Evolutionary conservation across 148 eudicot species (phyloP).

Genomic region (Rhododendron mucronatum): DNA sequence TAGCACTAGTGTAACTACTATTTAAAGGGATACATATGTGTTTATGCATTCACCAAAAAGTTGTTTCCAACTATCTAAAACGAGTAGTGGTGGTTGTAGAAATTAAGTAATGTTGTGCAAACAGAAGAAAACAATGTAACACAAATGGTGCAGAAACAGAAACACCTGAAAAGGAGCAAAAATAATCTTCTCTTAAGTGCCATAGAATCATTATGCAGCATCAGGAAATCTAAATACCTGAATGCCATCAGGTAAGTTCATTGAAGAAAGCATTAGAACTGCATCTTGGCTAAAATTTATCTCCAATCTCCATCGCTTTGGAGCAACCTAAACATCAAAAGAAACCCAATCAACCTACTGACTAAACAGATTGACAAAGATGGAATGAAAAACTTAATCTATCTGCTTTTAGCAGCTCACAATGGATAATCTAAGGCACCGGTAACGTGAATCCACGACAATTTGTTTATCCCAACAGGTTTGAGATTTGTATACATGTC

Average conservation of each 20-base stretch:
- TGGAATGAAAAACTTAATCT: not conserved
- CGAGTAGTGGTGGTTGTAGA: not conserved
- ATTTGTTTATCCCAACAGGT: not conserved
- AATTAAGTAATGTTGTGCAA: not conserved
- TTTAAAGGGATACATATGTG: not conserved
- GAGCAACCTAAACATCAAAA: conserved; percentile 45
- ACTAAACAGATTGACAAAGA: not conserved
- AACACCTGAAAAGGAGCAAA: not conserved
- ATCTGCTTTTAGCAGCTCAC: not conserved
- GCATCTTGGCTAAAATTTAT: conserved; percentile 83
- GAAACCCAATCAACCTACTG: not conserved
- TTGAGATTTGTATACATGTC: not conserved
- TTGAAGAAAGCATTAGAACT: conserved; percentile 87
- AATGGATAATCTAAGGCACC: not conserved
- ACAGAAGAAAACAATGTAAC: not conserved
- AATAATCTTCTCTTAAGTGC: not conserved
- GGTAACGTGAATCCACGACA: not conserved
- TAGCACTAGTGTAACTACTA: not conserved
- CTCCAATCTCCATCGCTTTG: conserved; percentile 88
- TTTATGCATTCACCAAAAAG: not conserved
- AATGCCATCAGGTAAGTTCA: conserved; percentile 81
- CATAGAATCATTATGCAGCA: not conserved
- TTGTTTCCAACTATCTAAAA: not conserved
- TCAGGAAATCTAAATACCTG: conserved; percentile 44
- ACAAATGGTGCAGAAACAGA: not conserved